Evolutionary conservation across 208 protist species (phyloP).

Genomic region (Sergeia podlipaevii): DNA sequence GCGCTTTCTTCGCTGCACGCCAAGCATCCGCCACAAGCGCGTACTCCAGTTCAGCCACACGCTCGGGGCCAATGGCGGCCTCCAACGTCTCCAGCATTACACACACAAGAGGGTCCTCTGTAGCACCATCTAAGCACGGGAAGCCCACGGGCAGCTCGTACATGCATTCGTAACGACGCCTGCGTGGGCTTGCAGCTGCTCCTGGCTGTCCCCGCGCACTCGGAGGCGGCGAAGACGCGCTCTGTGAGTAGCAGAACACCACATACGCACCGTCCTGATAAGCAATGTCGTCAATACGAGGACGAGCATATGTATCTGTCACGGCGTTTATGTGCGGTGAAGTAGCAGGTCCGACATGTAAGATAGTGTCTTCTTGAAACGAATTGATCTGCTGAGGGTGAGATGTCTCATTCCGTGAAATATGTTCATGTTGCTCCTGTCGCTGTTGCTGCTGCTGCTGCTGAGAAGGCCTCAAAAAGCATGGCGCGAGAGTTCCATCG

Average conservation of each 20-base stretch:
- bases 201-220: too few relatives aligned
- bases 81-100: conserved; percentile 50
- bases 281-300: background rate
- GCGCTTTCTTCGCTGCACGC: conserved; percentile 1
- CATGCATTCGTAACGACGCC: conserved; percentile 29
- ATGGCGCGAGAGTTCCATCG: too few relatives aligned
- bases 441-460: too few relatives aligned
- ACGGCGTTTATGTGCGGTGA: too few relatives aligned
- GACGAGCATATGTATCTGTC: too few relatives aligned
- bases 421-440: too few relatives aligned
- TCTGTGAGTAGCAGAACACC: background rate
- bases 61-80: conserved; percentile 34
- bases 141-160: conserved; percentile 23
- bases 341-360: too few relatives aligned
- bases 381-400: too few relatives aligned
- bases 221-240: background rate
- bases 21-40: conserved; percentile 30
- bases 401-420: too few relatives aligned
- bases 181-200: too few relatives aligned
- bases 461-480: too few relatives aligned
- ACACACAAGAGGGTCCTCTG: conserved; percentile 36
- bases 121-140: conserved; percentile 27
- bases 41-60: conserved; percentile 41
- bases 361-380: too few relatives aligned
- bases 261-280: background rate